These are phyloP conservation scores for Erythrophleum ivorense DNA, from an alignment of 331 rosid species.

Conservation along the genomic window DNA sequence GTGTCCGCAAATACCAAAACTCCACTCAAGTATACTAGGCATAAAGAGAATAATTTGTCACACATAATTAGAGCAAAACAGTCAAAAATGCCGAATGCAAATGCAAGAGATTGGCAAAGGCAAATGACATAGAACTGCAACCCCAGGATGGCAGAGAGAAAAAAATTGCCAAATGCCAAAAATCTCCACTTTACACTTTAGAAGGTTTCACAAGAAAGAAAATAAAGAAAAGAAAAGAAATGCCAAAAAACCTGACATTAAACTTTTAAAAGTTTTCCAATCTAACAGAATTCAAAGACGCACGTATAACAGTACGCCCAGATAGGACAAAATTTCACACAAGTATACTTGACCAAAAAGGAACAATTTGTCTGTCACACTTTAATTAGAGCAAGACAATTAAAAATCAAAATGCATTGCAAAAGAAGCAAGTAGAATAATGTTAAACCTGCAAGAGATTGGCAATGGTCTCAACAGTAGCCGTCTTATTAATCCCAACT, in stretches of 20 bases:
- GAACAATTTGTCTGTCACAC: too few species aligned
- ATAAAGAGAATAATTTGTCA: not conserved
- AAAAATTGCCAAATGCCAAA: too few species aligned
- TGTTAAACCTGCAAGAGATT: constrained; percentile 82
- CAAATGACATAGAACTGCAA: constrained; percentile 6
- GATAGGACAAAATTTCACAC: constrained; percentile 4
- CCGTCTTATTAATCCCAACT: constrained; percentile 97
- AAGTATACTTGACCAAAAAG: not conserved
- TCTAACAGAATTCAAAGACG: not conserved
- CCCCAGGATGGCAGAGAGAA: too few species aligned
- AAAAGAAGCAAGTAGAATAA: not conserved
- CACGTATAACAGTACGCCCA: constrained; percentile 18
- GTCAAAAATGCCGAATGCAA: constrained; percentile 9
- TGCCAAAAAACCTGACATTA: not conserved
- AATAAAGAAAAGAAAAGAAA: not conserved
- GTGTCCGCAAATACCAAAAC: constrained; percentile 22
- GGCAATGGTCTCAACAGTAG: constrained; percentile 96
- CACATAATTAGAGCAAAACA: not conserved
- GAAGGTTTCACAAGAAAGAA: not conserved
- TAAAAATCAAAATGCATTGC: constrained; percentile 24
- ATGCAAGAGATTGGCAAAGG: constrained; percentile 77
- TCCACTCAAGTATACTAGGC: too few species aligned
- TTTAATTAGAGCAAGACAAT: not conserved
- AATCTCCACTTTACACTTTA: not conserved
- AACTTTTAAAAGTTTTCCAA: not conserved